phyloP scores from a whole-genome alignment of 108 stramenopile species.

The Pseudonitzschia multistriata region DNA sequence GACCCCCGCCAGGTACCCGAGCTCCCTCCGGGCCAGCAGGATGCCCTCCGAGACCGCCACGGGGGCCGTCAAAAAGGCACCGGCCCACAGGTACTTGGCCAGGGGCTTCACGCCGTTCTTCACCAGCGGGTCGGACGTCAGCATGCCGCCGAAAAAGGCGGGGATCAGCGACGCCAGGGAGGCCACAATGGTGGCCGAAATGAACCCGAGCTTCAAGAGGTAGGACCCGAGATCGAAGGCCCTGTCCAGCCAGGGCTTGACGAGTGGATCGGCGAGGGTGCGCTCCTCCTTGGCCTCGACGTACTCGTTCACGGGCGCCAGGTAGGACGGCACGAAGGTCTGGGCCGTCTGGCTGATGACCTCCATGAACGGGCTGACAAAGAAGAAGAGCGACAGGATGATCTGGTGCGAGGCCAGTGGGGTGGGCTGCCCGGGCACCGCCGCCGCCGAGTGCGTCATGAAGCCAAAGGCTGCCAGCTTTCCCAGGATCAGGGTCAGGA shows the following conservation, averaged over 20 bases:
- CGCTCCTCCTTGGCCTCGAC: constrained; percentile 10
- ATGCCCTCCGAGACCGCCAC: constrained; percentile 86
- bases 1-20: constrained; percentile 65
- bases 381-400: constrained; percentile 78
- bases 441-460: constrained; percentile 85
- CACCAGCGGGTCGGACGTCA: constrained; percentile 67
- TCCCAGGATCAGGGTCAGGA: constrained; percentile 79
- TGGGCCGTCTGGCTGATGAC: constrained; percentile 85
- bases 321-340: constrained; percentile 65
- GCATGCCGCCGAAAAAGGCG: constrained; percentile 54
- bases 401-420: constrained; percentile 85
- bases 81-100: constrained; percentile 65
- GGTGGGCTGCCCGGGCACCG: constrained; percentile 75
- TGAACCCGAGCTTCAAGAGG: constrained; percentile 63
- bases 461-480: constrained; percentile 87
- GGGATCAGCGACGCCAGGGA: constrained; percentile 62
- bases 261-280: constrained; percentile 31
- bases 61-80: constrained; percentile 74
- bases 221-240: constrained; percentile 43
- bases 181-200: constrained; percentile 58
- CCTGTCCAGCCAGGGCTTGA: constrained; percentile 43
- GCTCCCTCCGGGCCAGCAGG: constrained; percentile 72
- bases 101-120: constrained; percentile 73
- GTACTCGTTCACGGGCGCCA: constrained; percentile 48
- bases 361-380: constrained; percentile 84